A percentile compares a stretch with the other conserved stretches of the same genome.
Evolutionary conservation across 1,284 basidiomycete species (phyloP).

Genomic region (Leccinum insolens): DNA sequence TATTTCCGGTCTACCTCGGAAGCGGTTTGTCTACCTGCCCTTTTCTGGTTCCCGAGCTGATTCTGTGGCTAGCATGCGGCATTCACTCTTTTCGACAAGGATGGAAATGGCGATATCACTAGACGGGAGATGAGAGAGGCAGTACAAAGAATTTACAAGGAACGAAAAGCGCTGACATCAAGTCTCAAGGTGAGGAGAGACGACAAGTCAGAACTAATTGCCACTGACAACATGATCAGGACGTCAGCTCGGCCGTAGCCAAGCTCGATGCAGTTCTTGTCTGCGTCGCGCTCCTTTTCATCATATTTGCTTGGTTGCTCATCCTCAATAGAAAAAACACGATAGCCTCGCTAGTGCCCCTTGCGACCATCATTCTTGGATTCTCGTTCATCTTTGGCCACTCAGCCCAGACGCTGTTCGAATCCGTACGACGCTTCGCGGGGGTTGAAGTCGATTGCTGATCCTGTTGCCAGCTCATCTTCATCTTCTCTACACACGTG

Average conservation of each 20-base stretch:
- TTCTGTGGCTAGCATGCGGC: conserved; percentile 56
- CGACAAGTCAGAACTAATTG: not conserved
- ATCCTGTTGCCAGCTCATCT: conserved; percentile 56
- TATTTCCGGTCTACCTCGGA: conserved; percentile 76
- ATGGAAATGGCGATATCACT: conserved; percentile 81
- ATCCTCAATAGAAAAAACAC: conserved; percentile 78
- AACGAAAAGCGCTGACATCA: conserved; percentile 73
- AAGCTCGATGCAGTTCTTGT: conserved; percentile 79
- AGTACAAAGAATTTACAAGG: conserved; percentile 80
- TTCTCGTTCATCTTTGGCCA: conserved; percentile 85
- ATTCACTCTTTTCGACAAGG: conserved; percentile 80
- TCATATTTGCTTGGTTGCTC: conserved; percentile 76
- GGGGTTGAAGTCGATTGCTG: not conserved
- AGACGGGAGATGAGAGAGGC: conserved; percentile 85
- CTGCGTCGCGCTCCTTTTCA: conserved; percentile 57
- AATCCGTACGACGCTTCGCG: conserved; percentile 55
- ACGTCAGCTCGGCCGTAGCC: conserved; percentile 70
- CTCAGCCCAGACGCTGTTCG: conserved; percentile 81
- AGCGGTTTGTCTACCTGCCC: conserved; percentile 51
- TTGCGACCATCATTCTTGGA: conserved; percentile 79
- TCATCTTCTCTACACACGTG: conserved; percentile 83
- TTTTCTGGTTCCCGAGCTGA: conserved; percentile 6
- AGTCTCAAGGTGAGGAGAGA: conserved; percentile 60
- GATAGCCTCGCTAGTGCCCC: conserved; percentile 76
- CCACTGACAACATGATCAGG: conserved; percentile 40